Base-by-base conservation (phyloP, 768 basidiomycete species). In the Suillus clintonianus region DNA sequence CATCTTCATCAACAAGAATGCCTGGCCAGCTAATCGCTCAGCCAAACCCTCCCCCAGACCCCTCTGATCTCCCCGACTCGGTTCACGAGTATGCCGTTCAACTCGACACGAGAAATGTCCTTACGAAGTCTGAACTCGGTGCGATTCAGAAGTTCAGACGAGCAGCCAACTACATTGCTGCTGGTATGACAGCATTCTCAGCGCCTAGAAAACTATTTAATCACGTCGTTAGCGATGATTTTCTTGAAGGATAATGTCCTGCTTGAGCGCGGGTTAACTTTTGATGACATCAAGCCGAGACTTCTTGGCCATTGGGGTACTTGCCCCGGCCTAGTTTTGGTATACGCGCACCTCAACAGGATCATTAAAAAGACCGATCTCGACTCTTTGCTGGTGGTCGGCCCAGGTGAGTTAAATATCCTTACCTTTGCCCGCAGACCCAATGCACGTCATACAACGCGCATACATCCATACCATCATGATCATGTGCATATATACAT, bases 271-370 rank as follows among this genome's bases (percentile, higher is more conserved):
- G 75, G 82, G 34, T 77, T 92, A 47, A 82, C 79, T 22, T 78
- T 82, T 34, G 86, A 90, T 50, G 83, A 94, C 72, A 89, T 97
- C 78, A 95, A 96, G 77, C 81, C 83, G 47, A 86, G 92, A 69
- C 83, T 94, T 30, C 83, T 94, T 9, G 92, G 93, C 0, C 92
- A 93, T 70, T 92, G 90, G 90, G 91, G 91, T 34, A 91, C 90
- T 34, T 92, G 91, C 68, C 91, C 91, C 0, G 94, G 92, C 24
- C 83, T 95, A 10, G 77, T 82, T 64, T 82, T 94, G 66, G 83
- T 84, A 34, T 88, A 88, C 68, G 90, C 91, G 0, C 92, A 94
- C 69, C 77, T 90, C 50, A 91, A 86, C 71, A 77, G 85, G 61
- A 76, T 90, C 62, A 84, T 90, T 64, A 80, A 81, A 60, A 88